Evolutionary conservation across 1,284 basidiomycete species (phyloP).

Genomic region (Trametes versicolor): DNA sequence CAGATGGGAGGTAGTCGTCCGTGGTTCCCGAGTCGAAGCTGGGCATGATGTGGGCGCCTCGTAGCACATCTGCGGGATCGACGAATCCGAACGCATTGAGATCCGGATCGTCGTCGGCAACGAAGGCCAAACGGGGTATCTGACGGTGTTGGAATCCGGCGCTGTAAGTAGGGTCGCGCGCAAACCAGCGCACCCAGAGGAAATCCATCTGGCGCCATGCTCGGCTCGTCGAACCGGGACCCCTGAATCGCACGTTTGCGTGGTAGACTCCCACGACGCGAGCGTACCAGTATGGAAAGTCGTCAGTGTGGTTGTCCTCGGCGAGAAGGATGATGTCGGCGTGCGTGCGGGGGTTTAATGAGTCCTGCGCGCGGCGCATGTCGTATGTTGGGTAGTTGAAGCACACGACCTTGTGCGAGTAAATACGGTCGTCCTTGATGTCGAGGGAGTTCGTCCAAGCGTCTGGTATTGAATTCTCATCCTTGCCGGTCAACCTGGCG

Average conservation of each 20-base stretch:
- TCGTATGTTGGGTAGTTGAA: slow-evolving; percentile 58
- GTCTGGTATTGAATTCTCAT: slow-evolving; percentile 15
- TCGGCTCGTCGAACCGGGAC: neutral
- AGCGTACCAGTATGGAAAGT: slow-evolving; percentile 33
- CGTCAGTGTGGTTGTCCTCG: slow-evolving; percentile 25
- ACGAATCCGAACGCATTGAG: slow-evolving; percentile 44
- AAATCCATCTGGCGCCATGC: slow-evolving; percentile 39
- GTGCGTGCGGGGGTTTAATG: slow-evolving; percentile 45
- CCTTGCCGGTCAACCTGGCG: neutral
- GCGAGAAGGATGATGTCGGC: slow-evolving; percentile 48
- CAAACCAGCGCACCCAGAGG: slow-evolving; percentile 47
- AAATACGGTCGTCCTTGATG: slow-evolving; percentile 43
- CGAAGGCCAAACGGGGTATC: slow-evolving; percentile 9
- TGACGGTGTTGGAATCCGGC: slow-evolving; percentile 9
- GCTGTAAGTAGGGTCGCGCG: neutral
- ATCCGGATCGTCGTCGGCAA: slow-evolving; percentile 14
- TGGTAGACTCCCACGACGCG: slow-evolving; percentile 38
- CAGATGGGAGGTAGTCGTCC: neutral
- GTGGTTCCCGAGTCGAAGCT: slow-evolving; percentile 36
- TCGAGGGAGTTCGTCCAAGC: slow-evolving; percentile 25
- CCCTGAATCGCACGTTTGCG: slow-evolving; percentile 27
- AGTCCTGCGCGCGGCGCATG: slow-evolving; percentile 47
- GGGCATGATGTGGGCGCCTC: slow-evolving; percentile 44
- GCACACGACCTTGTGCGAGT: slow-evolving; percentile 39
- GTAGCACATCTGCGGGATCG: slow-evolving; percentile 42